A percentile compares a stretch with the other conserved stretches of the same genome.
Conservation (phyloP, 148 eudicot species). For the Camellia lanceoleosa region DNA sequence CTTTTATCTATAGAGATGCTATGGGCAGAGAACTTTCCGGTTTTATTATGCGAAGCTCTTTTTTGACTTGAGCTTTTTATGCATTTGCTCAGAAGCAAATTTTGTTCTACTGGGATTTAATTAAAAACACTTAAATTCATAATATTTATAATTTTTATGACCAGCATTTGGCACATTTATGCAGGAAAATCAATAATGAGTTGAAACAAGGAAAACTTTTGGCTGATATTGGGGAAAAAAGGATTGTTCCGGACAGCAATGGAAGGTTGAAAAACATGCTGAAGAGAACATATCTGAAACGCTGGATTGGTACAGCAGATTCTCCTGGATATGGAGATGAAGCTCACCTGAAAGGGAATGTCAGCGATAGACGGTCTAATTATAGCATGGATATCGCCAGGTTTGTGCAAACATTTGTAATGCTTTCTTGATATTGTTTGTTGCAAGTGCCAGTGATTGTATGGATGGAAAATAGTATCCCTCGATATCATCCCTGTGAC, state of each 20-base stretch:
- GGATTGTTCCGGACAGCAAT: conserved; percentile 46
- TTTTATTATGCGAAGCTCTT: background rate
- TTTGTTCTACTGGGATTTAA: background rate
- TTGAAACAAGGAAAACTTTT: conserved; percentile 33
- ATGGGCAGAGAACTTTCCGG: background rate
- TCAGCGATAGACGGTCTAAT: conserved; percentile 28
- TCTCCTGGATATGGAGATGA: conserved; percentile 36
- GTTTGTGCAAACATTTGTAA: conserved; percentile 29
- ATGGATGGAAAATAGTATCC: background rate
- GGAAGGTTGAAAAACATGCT: conserved; percentile 66
- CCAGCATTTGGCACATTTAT: conserved; percentile 11
- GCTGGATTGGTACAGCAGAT: conserved; percentile 52
- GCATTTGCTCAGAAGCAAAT: background rate
- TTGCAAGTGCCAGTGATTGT: background rate
- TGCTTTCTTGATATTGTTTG: background rate
- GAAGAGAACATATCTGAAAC: conserved; percentile 60
- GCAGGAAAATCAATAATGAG: conserved; percentile 49
- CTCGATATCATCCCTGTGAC: background rate
- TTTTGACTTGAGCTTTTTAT: background rate
- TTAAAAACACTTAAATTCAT: background rate
- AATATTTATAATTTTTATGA: background rate
- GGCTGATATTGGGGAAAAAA: conserved; percentile 38
- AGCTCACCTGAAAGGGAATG: conserved; percentile 37
- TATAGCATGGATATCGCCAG: conserved; percentile 69
- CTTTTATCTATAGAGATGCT: background rate